Evolutionary conservation across 2,329 filamentous ascomycete genomes (phyloP), one percentile per base, ranked within the genome.

Genomic region (Colletotrichum costaricense): DNA sequence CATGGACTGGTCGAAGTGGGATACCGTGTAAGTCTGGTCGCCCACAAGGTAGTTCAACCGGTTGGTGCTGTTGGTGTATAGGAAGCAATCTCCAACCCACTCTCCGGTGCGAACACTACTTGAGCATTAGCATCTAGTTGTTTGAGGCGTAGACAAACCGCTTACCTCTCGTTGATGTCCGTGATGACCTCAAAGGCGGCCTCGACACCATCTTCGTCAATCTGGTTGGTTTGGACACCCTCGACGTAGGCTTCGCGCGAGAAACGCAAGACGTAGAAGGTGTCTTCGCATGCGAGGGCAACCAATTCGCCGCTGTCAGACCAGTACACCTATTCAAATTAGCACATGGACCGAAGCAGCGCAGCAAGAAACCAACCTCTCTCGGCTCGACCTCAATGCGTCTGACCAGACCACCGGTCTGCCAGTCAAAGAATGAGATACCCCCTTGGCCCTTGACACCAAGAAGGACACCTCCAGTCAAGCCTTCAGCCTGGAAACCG

Each of bases 51-150:
- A 98, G 87, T 98, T 98, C 73, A 99, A 88, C 75, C 97, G 94
- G 88, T 98, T 98, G 11, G 95, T 97, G 82, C 90, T 94, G 88
- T 97, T 98, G 68, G 97, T 98, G 89, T 98, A 99, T 82, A 98
- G 95, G 88, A 99, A 98, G 86, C 96, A 98, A 86, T 99, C 97
- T 75, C 97, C 97, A 70, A 99, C 94, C 97, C 97, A 99, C 86
- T 97, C 94, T 78, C 96, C 97, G 24, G 96, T 98, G 76, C 94
- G 93, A 64, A 98, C 95, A 76, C 93, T 94, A 74, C 67, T 58
- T 42, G 72, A 70, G 78, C 79, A 78, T 79, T 78, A 82, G 73
- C 26, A 62, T 69, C 26, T 26, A 26, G 22, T 5, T 49, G 42
- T 9, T n/a, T 4, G 30, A 11, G 28, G 1, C 5, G 16, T 9